Evolutionary conservation across 208 protist genomes (phyloP), one percentile per base, ranked within the genome.

Genomic region (Trypanosoma lewisi): DNA sequence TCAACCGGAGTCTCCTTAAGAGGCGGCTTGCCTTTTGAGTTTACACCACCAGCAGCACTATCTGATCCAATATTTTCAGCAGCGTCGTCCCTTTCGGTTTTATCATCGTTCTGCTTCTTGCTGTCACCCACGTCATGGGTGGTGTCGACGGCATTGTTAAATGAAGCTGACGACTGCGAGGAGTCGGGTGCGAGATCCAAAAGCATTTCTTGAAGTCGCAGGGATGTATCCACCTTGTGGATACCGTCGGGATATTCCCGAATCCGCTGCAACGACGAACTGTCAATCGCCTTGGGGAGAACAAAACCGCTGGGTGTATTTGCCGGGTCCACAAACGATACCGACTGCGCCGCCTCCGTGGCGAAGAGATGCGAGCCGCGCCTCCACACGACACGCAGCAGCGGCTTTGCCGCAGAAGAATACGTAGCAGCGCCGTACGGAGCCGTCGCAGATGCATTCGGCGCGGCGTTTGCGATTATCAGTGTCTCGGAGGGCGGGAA

Each of bases 401-500:
- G 52, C 21, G 83, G 59, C 6, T 2, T 17, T 47, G 21, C 56
- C n/a, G 49, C 56, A 42, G 23, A 49, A 21, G 19, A 50, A 36
- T 28, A 9, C 39, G 27, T 14, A 34, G 28, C n/a, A 33, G 21
- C 8, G 51, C 14, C 34, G 39, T 9, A 14, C 2, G 11, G 39
- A 17, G 14, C 19, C 3, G 39, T 3, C 19, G 39, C 39, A 44
- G 39, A 44, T 9, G 39, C 39, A 17, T 44, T 44, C 39, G 19
- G 12, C 14, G 6, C 11, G 39, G 12, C 14, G 11, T 44, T 44
- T 9, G 5, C 39, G 19, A 44, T 17, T 27, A 95, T 68, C 49
- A 89, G 64, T 2, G 81, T 82, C 62, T 83, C 78, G 34, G 47
- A 34, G 14, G 88, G 88, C 16, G 88, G 88, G 30, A 92, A 57